Conservation (phyloP, 805 yeast genomes). For the Tanozyma kutaoensis region DNA sequence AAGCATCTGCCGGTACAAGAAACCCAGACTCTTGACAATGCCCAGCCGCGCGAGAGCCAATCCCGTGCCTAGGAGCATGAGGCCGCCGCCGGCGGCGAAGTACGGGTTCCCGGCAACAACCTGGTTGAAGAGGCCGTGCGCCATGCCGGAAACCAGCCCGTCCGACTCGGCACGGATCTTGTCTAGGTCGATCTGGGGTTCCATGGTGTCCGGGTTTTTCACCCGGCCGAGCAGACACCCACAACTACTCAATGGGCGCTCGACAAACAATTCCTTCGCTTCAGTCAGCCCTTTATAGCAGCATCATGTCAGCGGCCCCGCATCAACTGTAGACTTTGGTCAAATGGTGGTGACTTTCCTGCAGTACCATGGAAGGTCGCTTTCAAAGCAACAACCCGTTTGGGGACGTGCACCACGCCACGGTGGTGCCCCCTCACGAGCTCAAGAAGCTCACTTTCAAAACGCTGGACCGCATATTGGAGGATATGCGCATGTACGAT, state of each 20-base stretch:
- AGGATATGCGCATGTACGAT: constrained; percentile 50
- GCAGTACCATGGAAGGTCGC: too few species aligned
- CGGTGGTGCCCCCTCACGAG: not conserved
- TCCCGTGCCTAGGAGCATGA: constrained; percentile 89
- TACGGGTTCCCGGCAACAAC: constrained; percentile 71
- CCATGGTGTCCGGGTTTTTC: too few species aligned
- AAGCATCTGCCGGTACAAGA: constrained; percentile 69
- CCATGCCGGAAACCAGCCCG: constrained; percentile 22
- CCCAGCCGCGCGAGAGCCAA: constrained; percentile 69
- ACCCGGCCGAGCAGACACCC: too few species aligned
- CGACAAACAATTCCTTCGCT: too few species aligned
- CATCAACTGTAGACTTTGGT: too few species aligned
- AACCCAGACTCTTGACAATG: constrained; percentile 43
- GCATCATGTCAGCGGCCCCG: too few species aligned
- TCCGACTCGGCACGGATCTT: constrained; percentile 22
- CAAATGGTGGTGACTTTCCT: too few species aligned
- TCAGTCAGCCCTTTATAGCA: too few species aligned
- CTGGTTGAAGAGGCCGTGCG: constrained; percentile 30
- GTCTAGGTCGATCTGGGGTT: constrained; percentile 14
- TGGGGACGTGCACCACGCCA: constrained; percentile 1
- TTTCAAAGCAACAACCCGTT: constrained; percentile 5
- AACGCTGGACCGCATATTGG: constrained; percentile 54
- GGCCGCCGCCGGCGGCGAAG: constrained; percentile 97
- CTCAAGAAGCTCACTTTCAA: constrained; percentile 28
- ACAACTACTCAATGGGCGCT: too few species aligned